Percentiles rank a stretch among this genome's conserved stretches.
phyloP scores from a whole-genome alignment of 2,329 filamentous ascomycete genomes.

The Stemphylium beticola region DNA sequence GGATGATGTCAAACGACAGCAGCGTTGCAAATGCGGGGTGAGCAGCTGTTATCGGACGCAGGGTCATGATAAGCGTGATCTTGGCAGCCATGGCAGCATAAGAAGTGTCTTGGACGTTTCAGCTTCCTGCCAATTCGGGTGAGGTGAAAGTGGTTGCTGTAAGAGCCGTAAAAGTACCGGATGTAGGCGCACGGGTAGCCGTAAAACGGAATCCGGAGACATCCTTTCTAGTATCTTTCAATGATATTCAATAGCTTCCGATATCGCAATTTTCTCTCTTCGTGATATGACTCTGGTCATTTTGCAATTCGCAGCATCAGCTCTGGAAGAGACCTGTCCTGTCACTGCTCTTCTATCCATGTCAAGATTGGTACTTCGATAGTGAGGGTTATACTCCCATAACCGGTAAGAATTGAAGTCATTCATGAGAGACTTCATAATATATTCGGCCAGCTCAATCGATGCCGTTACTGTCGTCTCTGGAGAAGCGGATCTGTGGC shows the following conservation, averaged over 20 bases:
- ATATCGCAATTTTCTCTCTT: background rate
- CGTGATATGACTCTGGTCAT: too few species aligned
- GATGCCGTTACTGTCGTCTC: too few species aligned
- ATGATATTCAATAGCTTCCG: background rate
- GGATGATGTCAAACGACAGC: slow-evolving; percentile 7
- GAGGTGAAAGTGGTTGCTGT: background rate
- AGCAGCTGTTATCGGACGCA: slow-evolving; percentile 5
- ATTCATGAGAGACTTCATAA: too few species aligned
- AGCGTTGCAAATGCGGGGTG: slow-evolving; percentile 10
- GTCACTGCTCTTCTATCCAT: too few species aligned
- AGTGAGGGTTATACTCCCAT: too few species aligned
- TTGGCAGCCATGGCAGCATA: slow-evolving; percentile 20
- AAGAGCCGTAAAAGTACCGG: slow-evolving; percentile 1
- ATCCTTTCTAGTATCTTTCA: background rate
- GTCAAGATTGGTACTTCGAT: too few species aligned
- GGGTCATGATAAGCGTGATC: slow-evolving; percentile 11
- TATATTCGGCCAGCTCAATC: too few species aligned
- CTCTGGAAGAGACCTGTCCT: too few species aligned
- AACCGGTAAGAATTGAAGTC: too few species aligned
- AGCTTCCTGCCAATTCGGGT: background rate
- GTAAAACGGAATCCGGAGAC: background rate
- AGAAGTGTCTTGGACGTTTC: slow-evolving; percentile 3
- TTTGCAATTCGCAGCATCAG: too few species aligned
- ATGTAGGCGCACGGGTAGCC: background rate
- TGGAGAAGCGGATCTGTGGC: too few species aligned